Evolutionary conservation across 75 land plant species (phyloP).

Genomic region (Larix kaempferi): DNA sequence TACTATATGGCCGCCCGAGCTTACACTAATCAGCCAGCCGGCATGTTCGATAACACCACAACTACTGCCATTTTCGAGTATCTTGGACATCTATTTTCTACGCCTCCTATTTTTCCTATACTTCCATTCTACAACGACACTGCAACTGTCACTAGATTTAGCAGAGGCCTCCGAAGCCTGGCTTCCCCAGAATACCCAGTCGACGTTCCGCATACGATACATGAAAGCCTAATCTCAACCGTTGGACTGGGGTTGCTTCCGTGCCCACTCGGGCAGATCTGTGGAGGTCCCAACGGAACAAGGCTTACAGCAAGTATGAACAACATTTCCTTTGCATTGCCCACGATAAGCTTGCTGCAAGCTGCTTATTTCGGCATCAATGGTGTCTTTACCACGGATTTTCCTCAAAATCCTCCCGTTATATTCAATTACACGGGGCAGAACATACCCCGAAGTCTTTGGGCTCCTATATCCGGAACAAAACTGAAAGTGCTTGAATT

Average conservation of each 20-base stretch:
- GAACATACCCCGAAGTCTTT: not conserved
- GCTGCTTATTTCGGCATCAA: constrained; percentile 11
- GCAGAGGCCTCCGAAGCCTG: not conserved
- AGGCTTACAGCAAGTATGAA: not conserved
- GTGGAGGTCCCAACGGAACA: not conserved
- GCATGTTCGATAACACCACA: constrained; percentile 40
- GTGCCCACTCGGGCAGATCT: constrained; percentile 11
- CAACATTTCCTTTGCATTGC: constrained; percentile 7
- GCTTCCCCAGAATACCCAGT: not conserved
- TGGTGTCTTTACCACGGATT: constrained; percentile 21
- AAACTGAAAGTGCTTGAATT: constrained; percentile 8
- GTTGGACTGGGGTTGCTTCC: constrained; percentile 25
- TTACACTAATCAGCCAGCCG: constrained; percentile 14
- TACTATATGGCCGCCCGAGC: constrained; percentile 30
- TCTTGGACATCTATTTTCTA: not conserved
- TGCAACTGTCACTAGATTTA: not conserved
- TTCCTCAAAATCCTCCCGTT: constrained; percentile 6
- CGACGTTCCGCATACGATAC: constrained; percentile 23
- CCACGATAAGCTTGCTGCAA: constrained; percentile 7
- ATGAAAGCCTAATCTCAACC: constrained; percentile 21
- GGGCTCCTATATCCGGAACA: not conserved
- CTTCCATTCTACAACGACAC: constrained; percentile 1
- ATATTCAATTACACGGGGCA: not conserved
- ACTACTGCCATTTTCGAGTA: constrained; percentile 38
- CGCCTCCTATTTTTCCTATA: not conserved